These are phyloP conservation scores for Neonectria sp. DNA, from an alignment of 2,329 filamentous ascomycete genomes.

Conservation along the genomic window DNA sequence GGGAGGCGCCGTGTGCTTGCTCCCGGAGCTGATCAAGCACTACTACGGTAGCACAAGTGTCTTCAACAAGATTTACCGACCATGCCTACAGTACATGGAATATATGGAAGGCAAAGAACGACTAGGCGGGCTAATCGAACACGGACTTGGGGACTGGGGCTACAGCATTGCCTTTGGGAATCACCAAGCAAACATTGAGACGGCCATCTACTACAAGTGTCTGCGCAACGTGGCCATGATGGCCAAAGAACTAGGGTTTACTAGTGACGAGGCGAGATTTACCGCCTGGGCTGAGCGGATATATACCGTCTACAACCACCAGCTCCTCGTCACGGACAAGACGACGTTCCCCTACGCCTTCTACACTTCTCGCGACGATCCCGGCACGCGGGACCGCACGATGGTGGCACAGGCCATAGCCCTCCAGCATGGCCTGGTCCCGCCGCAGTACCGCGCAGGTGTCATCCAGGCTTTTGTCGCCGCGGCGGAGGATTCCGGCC, in stretches of 20 bases:
- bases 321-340: constrained; percentile 52
- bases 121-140: constrained; percentile 58
- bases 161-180: constrained; percentile 60
- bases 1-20: constrained; percentile 56
- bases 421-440: constrained; percentile 43
- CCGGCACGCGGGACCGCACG: constrained; percentile 51
- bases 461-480: constrained; percentile 41
- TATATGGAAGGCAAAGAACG: constrained; percentile 58
- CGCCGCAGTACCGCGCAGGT: constrained; percentile 35
- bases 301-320: constrained; percentile 51
- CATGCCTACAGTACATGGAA: constrained; percentile 58
- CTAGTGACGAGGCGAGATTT: constrained; percentile 45
- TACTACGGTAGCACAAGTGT: constrained; percentile 58
- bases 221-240: constrained; percentile 54
- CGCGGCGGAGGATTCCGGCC: constrained; percentile 48
- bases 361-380: constrained; percentile 56
- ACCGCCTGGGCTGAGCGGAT: constrained; percentile 49
- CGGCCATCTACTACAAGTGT: constrained; percentile 60
- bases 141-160: constrained; percentile 61
- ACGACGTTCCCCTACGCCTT: constrained; percentile 52
- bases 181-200: constrained; percentile 61
- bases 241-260: constrained; percentile 49
- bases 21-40: constrained; percentile 55
- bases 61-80: constrained; percentile 54
- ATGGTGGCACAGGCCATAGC: constrained; percentile 57